Base-by-base conservation (phyloP, 768 basidiomycete species). In the Gloeostereum incarnatum region DNA sequence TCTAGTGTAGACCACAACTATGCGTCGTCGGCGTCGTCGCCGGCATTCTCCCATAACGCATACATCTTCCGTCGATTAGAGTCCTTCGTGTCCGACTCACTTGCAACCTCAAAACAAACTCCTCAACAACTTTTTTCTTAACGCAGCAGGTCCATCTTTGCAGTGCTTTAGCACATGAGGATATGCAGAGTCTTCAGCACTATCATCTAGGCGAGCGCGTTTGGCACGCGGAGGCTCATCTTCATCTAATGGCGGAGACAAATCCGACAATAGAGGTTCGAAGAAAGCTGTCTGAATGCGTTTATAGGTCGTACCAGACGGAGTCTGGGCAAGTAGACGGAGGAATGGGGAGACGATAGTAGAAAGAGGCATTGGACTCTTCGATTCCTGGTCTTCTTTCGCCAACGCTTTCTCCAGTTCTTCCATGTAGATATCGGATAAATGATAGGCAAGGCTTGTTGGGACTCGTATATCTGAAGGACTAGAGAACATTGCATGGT, bases 351-450 rank as follows among this genome's bases (percentile, higher is more conserved):
- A 44, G 19, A 88, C 57, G 18, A 89, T 61, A 3, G 62, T 58
- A 11, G 72, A 58, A 11, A 80, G 59, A 13, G 81, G 78, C 1
- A 62, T 67, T 11, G 71, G 65, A 3, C 50, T 47, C 13, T 58
- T 39, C 1, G 55, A 45, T 27, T 48, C 52, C 22, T 38, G 39
- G 22, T 53, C 53, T 5, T 48, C 43, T 27, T 49, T 52, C 19
- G 43, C 59, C 21, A 77, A 50, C 3, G 63, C 75, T 51, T 77
- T 90, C 52, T 96, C 77, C 24, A 99, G 71, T 54, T 98, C 94
- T 46, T 88, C 82, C 10, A 93, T 55, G 55, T 88, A 96, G 33
- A 97, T 77, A 54, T 99, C 94, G 10, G 81, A 71, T 14, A 98
- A 58, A 56, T 99, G 94, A 52, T 81, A 92, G 17, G 78, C 66